Percentiles rank a stretch among this genome's conserved stretches.
phyloP scores from a whole-genome alignment of 345 rosid species.

The Linum lewisii region DNA sequence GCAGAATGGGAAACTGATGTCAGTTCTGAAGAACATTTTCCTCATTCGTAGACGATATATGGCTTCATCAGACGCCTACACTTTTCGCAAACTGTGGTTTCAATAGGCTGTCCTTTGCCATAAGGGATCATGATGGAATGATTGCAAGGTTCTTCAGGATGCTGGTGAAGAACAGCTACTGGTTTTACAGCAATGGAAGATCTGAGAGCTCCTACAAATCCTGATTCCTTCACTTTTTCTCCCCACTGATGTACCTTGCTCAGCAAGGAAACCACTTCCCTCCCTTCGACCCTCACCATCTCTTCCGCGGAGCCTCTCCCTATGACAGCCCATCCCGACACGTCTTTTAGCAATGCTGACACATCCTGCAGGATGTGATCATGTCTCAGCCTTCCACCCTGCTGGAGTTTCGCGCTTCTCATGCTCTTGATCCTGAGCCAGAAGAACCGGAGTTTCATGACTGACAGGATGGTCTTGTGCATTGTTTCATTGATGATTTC shows the following conservation, averaged over 20 bases:
- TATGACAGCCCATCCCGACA: conserved; percentile 53
- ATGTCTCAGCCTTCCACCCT: conserved; percentile 16
- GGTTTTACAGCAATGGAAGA: conserved; percentile 24
- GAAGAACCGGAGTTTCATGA: conserved; percentile 37
- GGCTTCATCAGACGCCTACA: conserved; percentile 59
- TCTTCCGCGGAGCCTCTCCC: conserved; percentile 37
- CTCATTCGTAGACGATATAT: conserved; percentile 43
- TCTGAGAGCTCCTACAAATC: conserved; percentile 43
- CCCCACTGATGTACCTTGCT: conserved; percentile 39
- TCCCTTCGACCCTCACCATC: conserved; percentile 28
- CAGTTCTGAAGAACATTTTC: background rate
- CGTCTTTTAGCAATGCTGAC: conserved; percentile 27
- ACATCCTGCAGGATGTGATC: conserved; percentile 40
- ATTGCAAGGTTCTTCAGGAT: conserved; percentile 24
- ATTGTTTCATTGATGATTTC: conserved; percentile 26
- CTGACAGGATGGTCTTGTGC: conserved; percentile 21
- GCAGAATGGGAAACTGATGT: background rate
- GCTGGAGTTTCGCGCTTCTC: conserved; percentile 37
- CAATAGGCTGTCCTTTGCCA: conserved; percentile 23
- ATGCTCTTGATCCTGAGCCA: conserved; percentile 66
- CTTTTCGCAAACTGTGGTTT: conserved; percentile 34
- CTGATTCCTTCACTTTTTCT: conserved; percentile 28
- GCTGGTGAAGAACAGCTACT: background rate
- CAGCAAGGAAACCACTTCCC: conserved; percentile 30
- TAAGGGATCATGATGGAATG: conserved; percentile 32